These are phyloP conservation scores for Aquanectria penicillioides DNA, from an alignment of 2,329 filamentous ascomycete species.

Conservation along the genomic window DNA sequence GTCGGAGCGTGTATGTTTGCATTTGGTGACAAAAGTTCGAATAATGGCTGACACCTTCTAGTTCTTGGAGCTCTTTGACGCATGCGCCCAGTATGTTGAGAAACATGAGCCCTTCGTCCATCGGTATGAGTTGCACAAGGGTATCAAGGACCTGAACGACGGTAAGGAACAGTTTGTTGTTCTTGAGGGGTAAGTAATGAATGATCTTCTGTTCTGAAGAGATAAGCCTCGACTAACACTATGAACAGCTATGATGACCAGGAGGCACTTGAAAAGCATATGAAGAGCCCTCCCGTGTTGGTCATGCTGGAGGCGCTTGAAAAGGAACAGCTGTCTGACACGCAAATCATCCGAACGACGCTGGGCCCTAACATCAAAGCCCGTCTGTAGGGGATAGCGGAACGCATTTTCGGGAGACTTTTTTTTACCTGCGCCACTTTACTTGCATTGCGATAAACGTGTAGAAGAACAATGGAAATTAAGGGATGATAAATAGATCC, in stretches of 20 bases:
- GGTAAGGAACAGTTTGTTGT: conserved; percentile 38
- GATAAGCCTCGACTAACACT: background rate
- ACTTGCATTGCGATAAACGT: too few relatives aligned
- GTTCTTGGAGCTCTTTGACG: conserved; percentile 37
- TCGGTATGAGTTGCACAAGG: conserved; percentile 39
- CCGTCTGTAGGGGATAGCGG: background rate
- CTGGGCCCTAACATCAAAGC: conserved; percentile 24
- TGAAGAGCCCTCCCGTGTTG: conserved; percentile 31
- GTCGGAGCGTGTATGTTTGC: conserved; percentile 29
- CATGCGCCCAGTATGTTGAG: conserved; percentile 35
- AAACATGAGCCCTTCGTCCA: conserved; percentile 39
- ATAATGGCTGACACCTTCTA: conserved; percentile 2
- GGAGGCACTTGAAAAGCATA: conserved; percentile 35
- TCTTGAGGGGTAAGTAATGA: conserved; percentile 38
- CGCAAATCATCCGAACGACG: conserved; percentile 33
- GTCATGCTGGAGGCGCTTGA: conserved; percentile 32
- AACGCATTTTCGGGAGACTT: background rate
- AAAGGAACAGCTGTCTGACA: conserved; percentile 29
- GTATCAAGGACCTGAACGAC: conserved; percentile 33
- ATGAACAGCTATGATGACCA: conserved; percentile 35
- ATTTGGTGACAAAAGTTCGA: background rate
- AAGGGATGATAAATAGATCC: too few relatives aligned
- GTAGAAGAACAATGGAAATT: background rate
- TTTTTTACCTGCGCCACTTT: too few relatives aligned
- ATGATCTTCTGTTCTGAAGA: background rate